Evolutionary conservation across 75 land plant genomes (phyloP), one percentile per base, ranked within the genome.

Genomic region (Ceratopteris richardii): DNA sequence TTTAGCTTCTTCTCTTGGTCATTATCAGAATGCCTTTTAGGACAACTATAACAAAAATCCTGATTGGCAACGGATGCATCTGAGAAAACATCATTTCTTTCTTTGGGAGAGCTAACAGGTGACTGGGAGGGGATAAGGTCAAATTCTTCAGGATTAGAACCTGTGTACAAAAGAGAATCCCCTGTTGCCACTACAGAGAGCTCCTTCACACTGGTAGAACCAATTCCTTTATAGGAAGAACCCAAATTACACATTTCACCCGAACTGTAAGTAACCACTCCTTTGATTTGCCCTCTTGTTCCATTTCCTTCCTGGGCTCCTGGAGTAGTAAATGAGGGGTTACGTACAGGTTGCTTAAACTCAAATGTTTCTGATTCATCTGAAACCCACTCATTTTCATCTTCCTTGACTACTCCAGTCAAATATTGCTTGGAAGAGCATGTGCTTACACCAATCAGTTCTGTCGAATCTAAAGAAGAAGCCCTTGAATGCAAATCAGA

Each of bases 111-210:
- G 37, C 37, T 33, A 17, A 46, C n/a, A 46, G 5, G 17, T 2
- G 48, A 17, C 14, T 46, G 5, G 4, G 48, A 46, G n/a, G 48
- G 48, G 1, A 46, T 46, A n/a, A 46, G 21, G 17, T 46, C 21
- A 46, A 46, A 46, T 14, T 46, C 48, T 17, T 46, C 48, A 17
- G 48, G 17, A 14, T 46, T 46, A 7, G 42, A 9, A 9, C 48
- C 48, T 46, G 48, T n/a, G 21, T n/a, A 17, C n/a, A 46, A 20
- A 17, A 46, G 21, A 3, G 48, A 5, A 46, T 46, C 48, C 48
- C 48, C 48, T 46, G 48, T 46, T 17, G 48, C 48, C 48, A 46
- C 48, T 2, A 46, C 48, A n/a, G n/a, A 20, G 17, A n/a, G 21
- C 21, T 46, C 21, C 4, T 46, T 20, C 4, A 46, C 48, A 4